Conservation (phyloP, 1,139 yeast species). For the Lodderomyces margitis region DNA sequence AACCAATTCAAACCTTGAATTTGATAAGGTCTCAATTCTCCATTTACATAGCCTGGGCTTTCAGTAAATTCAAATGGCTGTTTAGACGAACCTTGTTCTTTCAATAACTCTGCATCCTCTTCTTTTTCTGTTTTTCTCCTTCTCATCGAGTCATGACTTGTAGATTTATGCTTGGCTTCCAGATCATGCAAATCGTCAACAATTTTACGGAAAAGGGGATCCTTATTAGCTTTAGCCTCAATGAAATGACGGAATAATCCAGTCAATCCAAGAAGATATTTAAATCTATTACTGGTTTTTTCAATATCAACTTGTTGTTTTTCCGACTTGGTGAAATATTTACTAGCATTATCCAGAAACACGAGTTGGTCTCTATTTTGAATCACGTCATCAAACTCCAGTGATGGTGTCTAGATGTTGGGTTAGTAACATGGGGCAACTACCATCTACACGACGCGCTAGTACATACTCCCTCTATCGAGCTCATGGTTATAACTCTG, state of each 20-base stretch:
- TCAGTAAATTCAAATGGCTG: constrained; percentile 57
- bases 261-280: constrained; percentile 64
- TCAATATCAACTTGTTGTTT: constrained; percentile 49
- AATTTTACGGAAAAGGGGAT: constrained; percentile 53
- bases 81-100: constrained; percentile 49
- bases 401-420: constrained; percentile 17
- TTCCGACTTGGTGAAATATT: constrained; percentile 50
- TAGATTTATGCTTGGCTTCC: constrained; percentile 15
- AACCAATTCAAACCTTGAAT: constrained; percentile 94
- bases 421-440: constrained; percentile 1
- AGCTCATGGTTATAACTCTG: constrained; percentile 11
- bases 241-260: constrained; percentile 69
- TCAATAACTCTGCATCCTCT: constrained; percentile 65
- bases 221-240: constrained; percentile 62
- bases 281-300: constrained; percentile 61
- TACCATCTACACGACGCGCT: neutral
- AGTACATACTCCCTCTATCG: constrained; percentile 13
- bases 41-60: constrained; percentile 63
- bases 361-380: constrained; percentile 11
- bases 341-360: constrained; percentile 18
- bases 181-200: constrained; percentile 40
- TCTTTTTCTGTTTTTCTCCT: constrained; percentile 66
- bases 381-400: constrained; percentile 19
- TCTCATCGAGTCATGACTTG: constrained; percentile 25
- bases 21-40: constrained; percentile 75